Base-by-base conservation (phyloP, 225 moss, liverwort and hornwort genomes). In the Physcomitrellopsis africana region DNA sequence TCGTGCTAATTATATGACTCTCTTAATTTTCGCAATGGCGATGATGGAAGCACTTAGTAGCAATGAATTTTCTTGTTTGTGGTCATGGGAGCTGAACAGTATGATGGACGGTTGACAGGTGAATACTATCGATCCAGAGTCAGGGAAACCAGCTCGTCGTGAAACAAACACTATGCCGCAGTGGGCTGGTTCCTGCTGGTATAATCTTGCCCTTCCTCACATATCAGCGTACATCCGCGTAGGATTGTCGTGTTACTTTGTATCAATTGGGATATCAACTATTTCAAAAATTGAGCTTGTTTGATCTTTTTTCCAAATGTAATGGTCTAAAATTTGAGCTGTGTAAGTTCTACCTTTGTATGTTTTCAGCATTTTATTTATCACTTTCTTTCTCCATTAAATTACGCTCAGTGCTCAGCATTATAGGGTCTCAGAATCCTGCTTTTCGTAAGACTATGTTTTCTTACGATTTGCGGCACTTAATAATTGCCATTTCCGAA, bases 111-210 rank as follows among this genome's bases (percentile, higher is more conserved):
- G 42, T 72, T 79, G 67, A 74, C 87, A 97, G 96, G 87, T 93
- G 58, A 86, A 77, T 43, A 92, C 83, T 58, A 11, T 80, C 65
- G 95, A 99, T 63, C 74, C 71, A 64, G 89, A 85, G 69, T 86
- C 95, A 23, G 88, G 92, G 23, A 90, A 89, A 78, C 77, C 84
- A 65, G 93, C 90, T 60, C 81, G 73, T 71, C 86, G 95, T 75
- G 99, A 95, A 83, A 95, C 92, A 18, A 95, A 99, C 73, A 99
- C 95, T 43, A 99, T 99, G 99, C 99, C 99, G 0, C 95, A 99
- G 46, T 99, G 99, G 99, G 99, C 95, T 80, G 95, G 95, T 66
- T 99, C 95, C 44, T 99, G 95, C 85, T 95, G 95, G 99, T 97
- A 92, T 65, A 69, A n/a, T 68, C 72, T 12, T 47, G 18, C 56